Base-by-base conservation (phyloP, 805 yeast genomes). In the Candida sonorensis region DNA sequence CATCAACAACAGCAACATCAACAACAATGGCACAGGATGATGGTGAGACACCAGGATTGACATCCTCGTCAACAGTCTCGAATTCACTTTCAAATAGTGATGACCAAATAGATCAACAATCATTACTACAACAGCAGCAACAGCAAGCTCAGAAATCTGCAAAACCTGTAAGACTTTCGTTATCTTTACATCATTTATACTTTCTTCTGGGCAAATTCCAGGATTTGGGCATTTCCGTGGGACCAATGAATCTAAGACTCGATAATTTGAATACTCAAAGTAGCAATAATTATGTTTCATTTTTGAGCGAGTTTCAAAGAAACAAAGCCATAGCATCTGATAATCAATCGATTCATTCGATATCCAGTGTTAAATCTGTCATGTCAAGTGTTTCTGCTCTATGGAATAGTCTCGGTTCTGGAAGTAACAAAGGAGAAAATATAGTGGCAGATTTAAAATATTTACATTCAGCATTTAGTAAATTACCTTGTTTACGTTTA, bases 111-210 rank as follows among this genome's bases (percentile, higher is more conserved):
- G n/a, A n/a, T n/a, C n/a, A n/a, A n/a, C n/a, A n/a, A n/a, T n/a
- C n/a, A n/a, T n/a, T n/a, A n/a, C n/a, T n/a, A n/a, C n/a, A n/a
- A n/a, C n/a, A n/a, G n/a, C n/a, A n/a, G n/a, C n/a, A 19, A 13
- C 30, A 25, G 15, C 30, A 21, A 30, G 31, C 36, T 14, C 49
- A 29, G 14, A 35, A 39, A 17, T 30, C 45, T 11, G 31, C 48
- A 6, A 76, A 74, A 44, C 79, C 81, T 0, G 68, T 72, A 10
- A 55, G 82, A 36, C 57, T 78, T 15, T 67, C 72, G 10, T 58
- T 78, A 32, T 75, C 82, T 12, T 58, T 76, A 17, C 85, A 77
- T 50, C 84, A 78, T 49, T 58, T 77, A 18, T 78, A 73, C 47
- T 77, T 69, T 44, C 61, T 77, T 15, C 53, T 74, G n/a, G 81